Conservation (phyloP, 129 eudicot genomes). For the Helichrysum umbraculigerum region DNA sequence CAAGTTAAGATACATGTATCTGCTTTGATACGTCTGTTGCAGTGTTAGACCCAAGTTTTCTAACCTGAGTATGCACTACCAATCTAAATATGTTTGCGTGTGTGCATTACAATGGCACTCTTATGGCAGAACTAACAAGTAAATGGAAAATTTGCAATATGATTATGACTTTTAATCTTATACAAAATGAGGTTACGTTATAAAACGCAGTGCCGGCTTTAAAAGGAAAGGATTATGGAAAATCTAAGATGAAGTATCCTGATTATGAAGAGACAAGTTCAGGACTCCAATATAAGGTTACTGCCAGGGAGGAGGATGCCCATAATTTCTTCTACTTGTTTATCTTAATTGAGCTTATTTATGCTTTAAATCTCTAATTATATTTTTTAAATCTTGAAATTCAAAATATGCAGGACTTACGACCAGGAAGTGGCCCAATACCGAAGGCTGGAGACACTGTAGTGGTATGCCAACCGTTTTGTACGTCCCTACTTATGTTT, state of each 20-base stretch:
- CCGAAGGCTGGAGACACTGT: constrained; percentile 81
- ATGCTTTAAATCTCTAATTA: not conserved
- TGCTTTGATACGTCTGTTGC: no score
- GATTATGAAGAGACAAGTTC: constrained; percentile 83
- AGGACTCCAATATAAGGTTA: constrained; percentile 97
- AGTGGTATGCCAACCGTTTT: constrained; percentile 67
- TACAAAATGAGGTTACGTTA: constrained; percentile 23
- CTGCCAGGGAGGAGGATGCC: constrained; percentile 2
- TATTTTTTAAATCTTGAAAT: constrained; percentile 7
- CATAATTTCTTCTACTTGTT: not conserved
- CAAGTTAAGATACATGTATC: no score
- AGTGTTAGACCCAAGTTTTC: not conserved
- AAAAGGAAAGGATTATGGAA: constrained; percentile 97
- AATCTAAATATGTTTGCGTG: not conserved
- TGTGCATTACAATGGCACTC: not conserved
- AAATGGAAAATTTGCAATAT: not conserved
- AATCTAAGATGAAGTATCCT: constrained; percentile 94
- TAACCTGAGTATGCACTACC: not conserved
- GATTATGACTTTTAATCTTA: not conserved
- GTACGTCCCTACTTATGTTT: constrained; percentile 27
- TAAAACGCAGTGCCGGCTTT: constrained; percentile 85
- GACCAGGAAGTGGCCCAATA: constrained; percentile 71
- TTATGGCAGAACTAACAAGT: not conserved
- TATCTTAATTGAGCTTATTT: constrained; percentile 9
- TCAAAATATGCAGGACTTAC: constrained; percentile 67